Evolutionary conservation across 768 basidiomycete genomes (phyloP), one percentile per base, ranked within the genome.

Genomic region (Termitomyces sp.): DNA sequence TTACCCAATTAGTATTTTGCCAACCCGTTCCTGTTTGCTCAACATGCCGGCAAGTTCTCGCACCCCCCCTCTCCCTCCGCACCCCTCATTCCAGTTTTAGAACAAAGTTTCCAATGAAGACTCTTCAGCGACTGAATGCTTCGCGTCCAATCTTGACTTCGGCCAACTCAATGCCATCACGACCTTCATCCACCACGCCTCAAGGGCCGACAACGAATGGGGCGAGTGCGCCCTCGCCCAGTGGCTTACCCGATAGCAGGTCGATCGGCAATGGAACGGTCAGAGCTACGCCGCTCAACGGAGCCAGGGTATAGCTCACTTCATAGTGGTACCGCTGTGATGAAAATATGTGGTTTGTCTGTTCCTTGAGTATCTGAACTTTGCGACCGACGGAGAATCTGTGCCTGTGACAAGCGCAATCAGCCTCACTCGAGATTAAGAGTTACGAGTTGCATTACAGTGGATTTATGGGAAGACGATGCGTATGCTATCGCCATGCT

Each of bases 51-150:
- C 89, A 67, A 65, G 91, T 75, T 37, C 37, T 39, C 24, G 27
- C 12, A 22, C 12, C 44, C 13, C 41, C 7, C 31, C 34, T 22
- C 43, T 20, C 59, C 31, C 47, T 57, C n/a, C n/a, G n/a, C 37
- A 59, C 43, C 37, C 48, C 41, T 50, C 32, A 46, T 44, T 24
- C 51, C 46, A 29, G 24, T 14, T 63, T 54, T 69, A 95, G 92
- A 63, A 95, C 94, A 26, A 94, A 94, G 69, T 98, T 98, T 78
- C 94, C 94, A 4, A 86, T 94, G 70, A 94, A 95, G 68, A 92
- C 92, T 2, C 81, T 96, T 9, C 88, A 90, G 69, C 86, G 92
- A 14, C 79, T 93, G 47, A 89, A 88, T 60, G 82, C 86, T 34
- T 79, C 79, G 1, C 78, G 80, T 22, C 72, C 71, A 47, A 65